Conservation (phyloP, 176 grass and related monocot species). For the Pontederia crassipes region DNA sequence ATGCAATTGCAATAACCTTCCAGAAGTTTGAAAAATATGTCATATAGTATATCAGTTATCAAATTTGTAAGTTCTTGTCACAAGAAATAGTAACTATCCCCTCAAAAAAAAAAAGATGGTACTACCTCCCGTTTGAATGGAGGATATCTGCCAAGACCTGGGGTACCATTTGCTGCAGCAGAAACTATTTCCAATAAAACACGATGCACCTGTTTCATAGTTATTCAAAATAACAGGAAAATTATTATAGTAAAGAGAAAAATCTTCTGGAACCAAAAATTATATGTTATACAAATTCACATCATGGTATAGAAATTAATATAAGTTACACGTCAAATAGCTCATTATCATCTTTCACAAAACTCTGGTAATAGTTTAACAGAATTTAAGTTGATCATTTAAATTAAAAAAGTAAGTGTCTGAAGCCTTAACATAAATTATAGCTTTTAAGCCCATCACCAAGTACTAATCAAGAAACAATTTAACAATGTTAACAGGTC, state of each 20-base stretch:
- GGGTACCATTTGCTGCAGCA: constrained; percentile 68
- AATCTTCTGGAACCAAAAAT: not conserved
- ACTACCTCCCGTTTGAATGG: constrained; percentile 63
- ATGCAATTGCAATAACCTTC: constrained; percentile 66
- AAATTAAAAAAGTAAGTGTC: no score
- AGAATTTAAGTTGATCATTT: no score
- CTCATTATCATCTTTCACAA: no score
- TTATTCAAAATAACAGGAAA: constrained; percentile 7
- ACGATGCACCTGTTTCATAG: constrained; percentile 40
- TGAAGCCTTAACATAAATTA: no score
- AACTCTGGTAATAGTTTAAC: no score
- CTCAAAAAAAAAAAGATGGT: no score
- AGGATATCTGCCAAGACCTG: constrained; percentile 69
- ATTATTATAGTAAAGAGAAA: not conserved
- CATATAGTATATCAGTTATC: not conserved
- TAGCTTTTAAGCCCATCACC: no score
- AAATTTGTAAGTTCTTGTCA: not conserved
- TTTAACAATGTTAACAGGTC: not conserved
- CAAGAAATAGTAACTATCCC: not conserved
- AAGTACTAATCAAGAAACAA: not conserved
- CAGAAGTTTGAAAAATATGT: not conserved
- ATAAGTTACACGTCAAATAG: no score
- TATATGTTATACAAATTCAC: not conserved
- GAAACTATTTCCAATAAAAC: constrained; percentile 67
- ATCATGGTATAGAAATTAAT: not conserved